phyloP scores from a whole-genome alignment of 2,329 filamentous ascomycete species.

The Myriangium duriaei region DNA sequence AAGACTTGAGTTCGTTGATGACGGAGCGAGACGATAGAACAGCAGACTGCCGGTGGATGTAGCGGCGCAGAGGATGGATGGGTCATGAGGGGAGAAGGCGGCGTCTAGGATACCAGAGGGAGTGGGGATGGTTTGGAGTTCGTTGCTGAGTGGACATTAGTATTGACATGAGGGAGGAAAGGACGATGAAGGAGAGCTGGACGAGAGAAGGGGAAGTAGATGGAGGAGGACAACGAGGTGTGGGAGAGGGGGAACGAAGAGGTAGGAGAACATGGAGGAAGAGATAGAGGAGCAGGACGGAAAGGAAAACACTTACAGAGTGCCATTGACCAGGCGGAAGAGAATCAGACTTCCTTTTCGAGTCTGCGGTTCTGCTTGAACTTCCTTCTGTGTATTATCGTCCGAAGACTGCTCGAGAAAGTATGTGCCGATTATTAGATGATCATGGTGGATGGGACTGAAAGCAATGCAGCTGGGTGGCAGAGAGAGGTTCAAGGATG shows the following conservation, averaged over 20 bases:
- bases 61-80: constrained; percentile 53
- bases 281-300: background rate
- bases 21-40: constrained; percentile 42
- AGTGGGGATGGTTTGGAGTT: constrained; percentile 39
- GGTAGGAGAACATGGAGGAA: background rate
- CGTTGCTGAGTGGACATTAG: too few species aligned
- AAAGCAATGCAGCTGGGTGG: constrained; percentile 73
- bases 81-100: constrained; percentile 54
- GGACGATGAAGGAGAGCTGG: too few species aligned
- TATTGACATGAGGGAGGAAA: background rate
- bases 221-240: background rate
- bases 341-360: constrained; percentile 64
- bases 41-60: constrained; percentile 63
- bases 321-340: constrained; percentile 41
- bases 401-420: constrained; percentile 45
- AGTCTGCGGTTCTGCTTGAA: constrained; percentile 14
- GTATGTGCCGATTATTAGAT: constrained; percentile 78
- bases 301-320: constrained; percentile 40
- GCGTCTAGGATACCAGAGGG: constrained; percentile 72
- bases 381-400: constrained; percentile 11
- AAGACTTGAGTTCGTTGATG: constrained; percentile 17
- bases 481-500: constrained; percentile 45
- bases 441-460: constrained; percentile 46
- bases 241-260: background rate
- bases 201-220: background rate